These are phyloP conservation scores for Eucalyptus melliodora DNA, from an alignment of 345 rosid species.

Conservation along the genomic window DNA sequence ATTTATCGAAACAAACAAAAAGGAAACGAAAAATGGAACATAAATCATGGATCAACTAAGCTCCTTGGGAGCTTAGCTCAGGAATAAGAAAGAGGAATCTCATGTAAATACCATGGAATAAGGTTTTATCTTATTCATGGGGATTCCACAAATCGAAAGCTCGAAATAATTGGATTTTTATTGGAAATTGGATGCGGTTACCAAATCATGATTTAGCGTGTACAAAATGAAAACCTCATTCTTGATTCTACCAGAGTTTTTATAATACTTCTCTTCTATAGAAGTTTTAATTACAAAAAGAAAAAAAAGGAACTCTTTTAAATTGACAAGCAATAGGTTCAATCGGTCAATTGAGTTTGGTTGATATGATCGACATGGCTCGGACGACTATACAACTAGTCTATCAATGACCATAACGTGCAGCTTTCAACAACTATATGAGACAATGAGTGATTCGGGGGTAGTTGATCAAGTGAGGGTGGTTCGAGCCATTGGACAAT, in stretches of 20 bases:
- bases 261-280: not conserved
- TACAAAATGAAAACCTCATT: not conserved
- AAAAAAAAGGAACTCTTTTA: accelerated
- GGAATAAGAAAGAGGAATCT: no score
- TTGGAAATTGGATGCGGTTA: accelerated
- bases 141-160: no score
- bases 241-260: not conserved
- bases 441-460: not conserved
- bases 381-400: not conserved
- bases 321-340: not conserved
- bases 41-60: no score
- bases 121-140: no score
- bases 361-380: not conserved
- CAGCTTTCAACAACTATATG: not conserved
- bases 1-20: no score
- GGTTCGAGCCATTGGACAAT: not conserved
- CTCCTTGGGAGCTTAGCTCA: accelerated
- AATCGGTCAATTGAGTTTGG: not conserved
- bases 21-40: no score
- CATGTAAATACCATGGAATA: no score
- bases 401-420: not conserved
- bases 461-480: not conserved
- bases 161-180: no score
- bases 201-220: not conserved
- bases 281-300: not conserved